Percentiles rank a stretch among this genome's conserved stretches.
These are phyloP conservation scores for Penicillium italicum DNA, from an alignment of 2,329 filamentous ascomycete species.

Conservation along the genomic window DNA sequence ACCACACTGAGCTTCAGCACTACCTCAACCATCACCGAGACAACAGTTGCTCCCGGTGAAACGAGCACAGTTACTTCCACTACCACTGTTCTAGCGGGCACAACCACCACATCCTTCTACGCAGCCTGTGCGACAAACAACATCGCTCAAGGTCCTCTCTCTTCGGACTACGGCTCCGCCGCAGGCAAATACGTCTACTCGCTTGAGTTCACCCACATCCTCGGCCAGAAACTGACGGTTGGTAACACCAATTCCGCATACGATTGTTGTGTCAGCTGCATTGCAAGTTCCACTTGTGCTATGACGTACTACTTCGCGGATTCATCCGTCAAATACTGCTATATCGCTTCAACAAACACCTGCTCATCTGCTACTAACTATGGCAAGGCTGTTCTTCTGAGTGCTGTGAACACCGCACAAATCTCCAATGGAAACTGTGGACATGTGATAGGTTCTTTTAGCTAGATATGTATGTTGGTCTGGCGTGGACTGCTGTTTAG, in stretches of 20 bases:
- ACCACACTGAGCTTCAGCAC: conserved; percentile 8
- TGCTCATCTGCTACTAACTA: neutral
- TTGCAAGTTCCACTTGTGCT: neutral
- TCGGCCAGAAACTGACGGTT: neutral
- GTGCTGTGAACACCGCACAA: neutral
- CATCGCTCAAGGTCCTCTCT: conserved; percentile 4
- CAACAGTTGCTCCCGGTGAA: neutral
- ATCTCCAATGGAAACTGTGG: neutral
- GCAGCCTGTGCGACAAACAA: conserved; percentile 10
- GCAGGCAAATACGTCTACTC: neutral
- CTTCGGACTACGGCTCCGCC: neutral
- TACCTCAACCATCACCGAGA: conserved; percentile 8
- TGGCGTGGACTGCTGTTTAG: neutral
- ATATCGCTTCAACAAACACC: neutral
- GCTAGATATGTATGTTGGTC: neutral
- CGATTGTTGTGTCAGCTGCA: conserved; percentile 1
- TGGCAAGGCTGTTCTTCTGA: neutral
- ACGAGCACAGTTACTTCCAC: neutral
- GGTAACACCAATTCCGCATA: neutral
- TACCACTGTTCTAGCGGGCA: neutral
- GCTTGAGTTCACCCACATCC: neutral
- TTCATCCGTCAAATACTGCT: neutral
- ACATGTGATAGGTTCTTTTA: neutral
- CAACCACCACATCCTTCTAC: neutral
- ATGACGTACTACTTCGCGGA: neutral